Base-by-base conservation (phyloP, 2,329 filamentous ascomycete genomes). In the Coniella vitis region DNA sequence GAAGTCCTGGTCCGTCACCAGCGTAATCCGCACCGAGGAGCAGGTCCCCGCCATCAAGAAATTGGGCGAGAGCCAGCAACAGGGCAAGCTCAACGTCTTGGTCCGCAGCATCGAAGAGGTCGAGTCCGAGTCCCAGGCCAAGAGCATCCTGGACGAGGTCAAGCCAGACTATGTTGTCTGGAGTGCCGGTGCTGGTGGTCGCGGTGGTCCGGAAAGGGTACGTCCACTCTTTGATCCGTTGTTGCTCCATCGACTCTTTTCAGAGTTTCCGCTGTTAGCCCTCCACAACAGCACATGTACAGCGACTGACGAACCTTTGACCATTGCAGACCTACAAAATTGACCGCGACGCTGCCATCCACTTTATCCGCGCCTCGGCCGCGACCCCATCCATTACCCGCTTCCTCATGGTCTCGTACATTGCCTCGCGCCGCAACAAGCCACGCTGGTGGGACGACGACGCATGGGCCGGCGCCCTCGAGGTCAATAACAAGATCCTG, bases 1-100 rank as follows among this genome's bases (percentile, higher is more conserved):
- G 44, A 80, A 83, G 56, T 79, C 79, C 31, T 91, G 87, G 84
- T 79, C 79, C 56, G 84, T 94, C 47, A 90, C 85, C 52, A 87
- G 83, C 63, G 71, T 93, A 53, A 84, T 94, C 63, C 85, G 88
- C 59, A 78, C 81, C 55, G 70, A 79, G n/a, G 79, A 81, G 0
- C 87, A 93, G 56, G 74, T 77, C 38, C 61, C 71, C 3, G 70
- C 81, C 46, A 82, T 94, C 49, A 68, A 84, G 57, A 74, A 75
- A 49, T 74, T 87, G 3, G 79, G 74, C 51, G 64, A 55, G 37
- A 50, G 49, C 19, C 71, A 78, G 47, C 74, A 74, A 2, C n/a
- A n/a, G n/a, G 84, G 84, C 21, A 83, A 78, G 54, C 68, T 93
- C 34, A 75, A 79, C 47, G 83, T 90, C 3, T 69, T 90, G 1